phyloP scores from a whole-genome alignment of 495 filamentous ascomycete genomes.

The Pyronema omphalodes region DNA sequence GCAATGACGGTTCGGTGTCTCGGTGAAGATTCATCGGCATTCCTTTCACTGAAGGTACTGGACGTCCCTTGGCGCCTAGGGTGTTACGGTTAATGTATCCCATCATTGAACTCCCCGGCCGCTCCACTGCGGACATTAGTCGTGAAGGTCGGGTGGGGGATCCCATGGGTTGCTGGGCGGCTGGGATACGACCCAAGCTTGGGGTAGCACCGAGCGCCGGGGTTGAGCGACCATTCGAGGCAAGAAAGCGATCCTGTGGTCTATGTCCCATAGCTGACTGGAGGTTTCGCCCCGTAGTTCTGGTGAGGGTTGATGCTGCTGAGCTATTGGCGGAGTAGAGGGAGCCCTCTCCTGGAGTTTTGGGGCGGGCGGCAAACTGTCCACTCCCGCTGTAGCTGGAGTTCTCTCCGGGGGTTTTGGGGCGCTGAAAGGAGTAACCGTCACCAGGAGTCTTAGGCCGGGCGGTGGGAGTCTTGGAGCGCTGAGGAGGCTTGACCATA shows the following conservation, averaged over 20 bases:
- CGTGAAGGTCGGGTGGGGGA: too few relatives aligned
- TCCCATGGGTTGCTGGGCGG: background rate
- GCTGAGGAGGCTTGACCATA: constrained; percentile 1
- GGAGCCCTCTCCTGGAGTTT: background rate
- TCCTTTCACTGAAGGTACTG: background rate
- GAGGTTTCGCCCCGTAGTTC: background rate
- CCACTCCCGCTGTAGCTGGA: background rate
- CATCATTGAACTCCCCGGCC: background rate
- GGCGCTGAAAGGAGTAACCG: constrained; percentile 2
- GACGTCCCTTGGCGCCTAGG: background rate
- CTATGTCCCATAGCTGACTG: too few relatives aligned
- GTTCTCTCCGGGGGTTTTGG: constrained; percentile 9
- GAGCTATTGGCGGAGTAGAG: background rate
- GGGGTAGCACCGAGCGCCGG: constrained; percentile 3
- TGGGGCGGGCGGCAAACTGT: background rate
- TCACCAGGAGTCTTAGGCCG: constrained; percentile 17
- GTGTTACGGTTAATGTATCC: background rate
- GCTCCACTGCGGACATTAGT: background rate
- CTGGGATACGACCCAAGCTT: background rate
- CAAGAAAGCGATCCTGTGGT: too few relatives aligned
- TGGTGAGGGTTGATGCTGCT: background rate
- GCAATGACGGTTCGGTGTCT: background rate
- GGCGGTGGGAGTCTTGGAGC: constrained; percentile 19
- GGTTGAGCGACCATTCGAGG: constrained; percentile 7
- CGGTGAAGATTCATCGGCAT: background rate